Conservation (phyloP, 257 asterid genomes). For the Solanum acaule region DNA sequence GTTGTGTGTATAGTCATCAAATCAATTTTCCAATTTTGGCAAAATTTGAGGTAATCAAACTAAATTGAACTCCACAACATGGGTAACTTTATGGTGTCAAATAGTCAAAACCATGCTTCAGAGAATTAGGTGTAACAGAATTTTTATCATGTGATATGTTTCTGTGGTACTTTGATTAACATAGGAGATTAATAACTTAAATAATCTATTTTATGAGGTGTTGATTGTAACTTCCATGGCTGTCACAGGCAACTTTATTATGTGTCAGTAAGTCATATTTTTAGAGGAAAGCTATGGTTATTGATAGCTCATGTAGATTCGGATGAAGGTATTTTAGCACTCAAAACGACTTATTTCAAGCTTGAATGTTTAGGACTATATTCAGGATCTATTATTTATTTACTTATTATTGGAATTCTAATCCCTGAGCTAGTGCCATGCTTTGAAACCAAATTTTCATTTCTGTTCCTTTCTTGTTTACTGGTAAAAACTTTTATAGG, state of each 20-base stretch:
- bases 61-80: background rate
- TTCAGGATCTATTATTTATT: background rate
- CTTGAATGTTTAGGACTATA: background rate
- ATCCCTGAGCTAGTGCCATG: background rate
- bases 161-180: background rate
- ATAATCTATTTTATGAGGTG: background rate
- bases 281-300: background rate
- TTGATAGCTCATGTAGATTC: background rate
- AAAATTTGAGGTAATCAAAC: background rate
- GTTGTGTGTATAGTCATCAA: background rate
- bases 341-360: background rate
- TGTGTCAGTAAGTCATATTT: background rate
- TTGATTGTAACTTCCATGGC: background rate
- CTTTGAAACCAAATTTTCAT: background rate
- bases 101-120: background rate
- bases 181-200: background rate
- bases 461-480: background rate
- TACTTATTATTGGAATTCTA: background rate
- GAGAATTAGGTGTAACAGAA: background rate
- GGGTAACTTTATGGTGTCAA: background rate
- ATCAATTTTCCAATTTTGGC: background rate
- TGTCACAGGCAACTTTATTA: background rate
- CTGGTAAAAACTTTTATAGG: conserved; percentile 26
- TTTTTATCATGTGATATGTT: background rate
- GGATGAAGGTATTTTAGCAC: background rate